Evolutionary conservation across 805 yeast genomes (phyloP), one percentile per base, ranked within the genome.

Genomic region (Maudiozyma saulgeensis): DNA sequence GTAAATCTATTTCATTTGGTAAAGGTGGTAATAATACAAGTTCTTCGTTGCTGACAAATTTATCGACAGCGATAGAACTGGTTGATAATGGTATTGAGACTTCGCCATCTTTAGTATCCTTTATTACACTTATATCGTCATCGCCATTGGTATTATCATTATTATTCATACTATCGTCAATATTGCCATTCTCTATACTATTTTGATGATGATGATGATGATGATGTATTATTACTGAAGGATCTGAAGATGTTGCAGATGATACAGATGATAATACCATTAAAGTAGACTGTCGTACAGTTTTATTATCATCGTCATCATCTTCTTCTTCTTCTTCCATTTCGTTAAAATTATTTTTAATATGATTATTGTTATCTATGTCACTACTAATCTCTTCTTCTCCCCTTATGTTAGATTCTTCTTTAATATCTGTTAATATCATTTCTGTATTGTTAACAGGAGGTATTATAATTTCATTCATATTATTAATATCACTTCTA

Each of bases 1-100:
- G 16, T 35, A 46, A 18, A 35, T 42, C 46, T 28, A 43, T 8
- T 40, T 37, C 39, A 42, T 42, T 28, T 32, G 51, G 51, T 31
- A 49, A 45, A 7, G 51, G 51, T 13, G 51, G 51, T 23, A 49
- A 28, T n/a, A 49, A 18, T 7, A 45, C 21, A 28, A 45, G 31
- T 41, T 49, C 48, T 15, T 44, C 47, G 8, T 25, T 44, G 25
- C 50, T 44, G 8, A 31, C 42, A 8, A 44, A 39, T 44, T 40
- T 43, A 44, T 44, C 31, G 3, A 40, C 21, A 11, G 18, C 16
- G 13, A 40, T 23, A 13, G 28, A 43, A 34, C 28, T 32, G 2
- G 31, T 34, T 43, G 39, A 31, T 11, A 21, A 13, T 15, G 28
- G 45, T 21, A 31, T 38, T 38, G 25, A 35, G 1, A 35, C 18